phyloP scores from a whole-genome alignment of 192 early-diverging fungal species.

The Backusella parvicylindrica region DNA sequence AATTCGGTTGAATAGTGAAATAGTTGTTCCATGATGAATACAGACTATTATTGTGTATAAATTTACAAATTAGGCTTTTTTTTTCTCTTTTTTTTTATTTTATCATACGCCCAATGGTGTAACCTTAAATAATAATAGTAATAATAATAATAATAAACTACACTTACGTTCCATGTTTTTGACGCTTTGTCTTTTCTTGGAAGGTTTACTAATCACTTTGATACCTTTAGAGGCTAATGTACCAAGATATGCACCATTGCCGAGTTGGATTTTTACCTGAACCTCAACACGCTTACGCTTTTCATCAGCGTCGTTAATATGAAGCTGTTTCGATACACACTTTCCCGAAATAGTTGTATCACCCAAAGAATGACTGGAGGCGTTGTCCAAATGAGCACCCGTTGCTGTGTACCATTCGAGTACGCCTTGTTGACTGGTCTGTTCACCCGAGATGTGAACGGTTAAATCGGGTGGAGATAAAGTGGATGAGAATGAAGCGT shows the following conservation, averaged over 20 bases:
- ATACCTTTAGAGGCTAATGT: conserved; percentile 75
- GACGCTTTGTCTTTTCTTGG: conserved; percentile 81
- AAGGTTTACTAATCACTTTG: conserved; percentile 89
- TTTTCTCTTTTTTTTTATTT: neutral
- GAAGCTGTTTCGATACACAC: conserved; percentile 78
- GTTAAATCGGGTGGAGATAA: conserved; percentile 46
- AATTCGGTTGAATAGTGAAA: conserved; percentile 87
- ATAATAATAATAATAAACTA: neutral
- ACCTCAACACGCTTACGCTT: conserved; percentile 76
- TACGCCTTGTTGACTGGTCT: conserved; percentile 44
- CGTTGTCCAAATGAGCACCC: conserved; percentile 39
- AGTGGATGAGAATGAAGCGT: neutral
- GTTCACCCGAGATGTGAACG: conserved; percentile 57
- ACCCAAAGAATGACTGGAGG: conserved; percentile 13
- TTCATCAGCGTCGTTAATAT: conserved; percentile 80
- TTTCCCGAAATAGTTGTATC: conserved; percentile 53
- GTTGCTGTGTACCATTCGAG: conserved; percentile 50
- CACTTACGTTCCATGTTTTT: conserved; percentile 65
- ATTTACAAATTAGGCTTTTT: neutral
- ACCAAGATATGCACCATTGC: conserved; percentile 55
- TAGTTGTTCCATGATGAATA: conserved; percentile 80
- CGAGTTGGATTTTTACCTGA: conserved; percentile 68
- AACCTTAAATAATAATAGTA: no score
- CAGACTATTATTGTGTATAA: conserved; percentile 40
- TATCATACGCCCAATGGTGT: neutral